A percentile compares a stretch with the other conserved stretches of the same genome.
phyloP scores from a whole-genome alignment of 208 protist species.

The Acanthamoeba triangularis region DNA sequence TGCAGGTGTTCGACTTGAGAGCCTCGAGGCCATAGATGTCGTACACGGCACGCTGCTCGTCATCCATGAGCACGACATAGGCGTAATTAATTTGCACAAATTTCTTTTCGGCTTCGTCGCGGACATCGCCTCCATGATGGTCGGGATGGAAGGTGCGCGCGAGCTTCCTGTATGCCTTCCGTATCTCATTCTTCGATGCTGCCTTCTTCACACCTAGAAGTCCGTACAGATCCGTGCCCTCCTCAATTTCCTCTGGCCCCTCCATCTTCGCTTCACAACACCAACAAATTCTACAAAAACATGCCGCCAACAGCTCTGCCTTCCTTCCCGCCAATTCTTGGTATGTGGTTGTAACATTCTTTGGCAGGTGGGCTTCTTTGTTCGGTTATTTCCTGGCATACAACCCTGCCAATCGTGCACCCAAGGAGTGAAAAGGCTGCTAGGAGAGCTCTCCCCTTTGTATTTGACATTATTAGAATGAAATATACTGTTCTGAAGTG shows the following conservation, averaged over 20 bases:
- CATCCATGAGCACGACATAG: conserved; percentile 67
- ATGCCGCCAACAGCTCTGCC: background rate
- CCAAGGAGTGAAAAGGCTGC: no score
- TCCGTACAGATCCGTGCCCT: conserved; percentile 9
- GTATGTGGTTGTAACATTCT: background rate
- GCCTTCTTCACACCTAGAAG: conserved; percentile 11
- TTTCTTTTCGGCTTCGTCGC: conserved; percentile 5
- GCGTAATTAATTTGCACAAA: conserved; percentile 61
- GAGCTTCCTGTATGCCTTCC: conserved; percentile 45
- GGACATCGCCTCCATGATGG: conserved; percentile 40
- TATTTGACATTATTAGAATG: no score
- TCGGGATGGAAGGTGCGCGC: conserved; percentile 62
- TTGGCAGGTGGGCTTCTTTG: background rate
- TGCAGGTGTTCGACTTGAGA: conserved; percentile 32
- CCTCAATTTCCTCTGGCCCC: conserved; percentile 42
- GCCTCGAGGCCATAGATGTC: conserved; percentile 55
- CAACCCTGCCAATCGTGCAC: no score
- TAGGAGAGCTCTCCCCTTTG: no score
- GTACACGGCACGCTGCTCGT: conserved; percentile 60
- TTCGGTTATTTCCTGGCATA: no score
- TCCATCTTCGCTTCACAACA: background rate
- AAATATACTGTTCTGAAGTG: no score
- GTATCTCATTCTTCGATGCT: background rate
- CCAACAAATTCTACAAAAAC: background rate
- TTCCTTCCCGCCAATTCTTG: background rate